Evolutionary conservation across 345 rosid species (phyloP), one percentile per base, ranked within the genome.

Genomic region (Erysimum cheiranthoides): DNA sequence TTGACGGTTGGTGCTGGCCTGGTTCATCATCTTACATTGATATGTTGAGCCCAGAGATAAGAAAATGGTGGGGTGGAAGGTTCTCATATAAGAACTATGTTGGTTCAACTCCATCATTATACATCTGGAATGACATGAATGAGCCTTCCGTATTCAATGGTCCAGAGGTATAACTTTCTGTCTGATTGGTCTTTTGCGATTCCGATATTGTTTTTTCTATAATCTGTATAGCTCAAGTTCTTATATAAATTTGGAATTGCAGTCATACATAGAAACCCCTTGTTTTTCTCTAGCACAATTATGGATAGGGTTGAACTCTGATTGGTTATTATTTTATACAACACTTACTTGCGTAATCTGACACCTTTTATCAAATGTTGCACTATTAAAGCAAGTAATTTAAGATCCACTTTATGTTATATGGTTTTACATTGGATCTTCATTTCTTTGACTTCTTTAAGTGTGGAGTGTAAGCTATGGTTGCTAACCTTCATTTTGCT

Each of bases 1-100:
- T 71, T 87, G 96, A 91, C 70, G 99, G 99, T 61, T 96, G 99
- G 99, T 96, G 98, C 80, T 96, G 99, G 99, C 88, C 99, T 43
- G 99, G 98, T 73, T 93, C 99, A 4, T 90, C 99, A 6, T 96
- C 99, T 5, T 96, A 96, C 74, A 61, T 69, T 54, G 99, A 96
- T 80, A 80, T 87, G 90, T 39, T 89, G 80, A 91, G 82, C 85
- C 96, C 97, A 1, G 93, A 89, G 86, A 86, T 96, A 78, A 89
- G 99, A 68, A 73, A 88, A 7, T 96, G 99, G 99, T 96, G 98
- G 97, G 79, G 82, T 61, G 89, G 86, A 30, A 87, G 81, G 74
- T 93, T 96, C 84, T 93, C 93, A 1, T 87, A 80, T 73, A 78
- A 85, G 63, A 87, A 84, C 66, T 96, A 96, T 81, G 84, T 60